Base-by-base conservation (phyloP, 768 basidiomycete genomes). In the Jaapia argillacea region DNA sequence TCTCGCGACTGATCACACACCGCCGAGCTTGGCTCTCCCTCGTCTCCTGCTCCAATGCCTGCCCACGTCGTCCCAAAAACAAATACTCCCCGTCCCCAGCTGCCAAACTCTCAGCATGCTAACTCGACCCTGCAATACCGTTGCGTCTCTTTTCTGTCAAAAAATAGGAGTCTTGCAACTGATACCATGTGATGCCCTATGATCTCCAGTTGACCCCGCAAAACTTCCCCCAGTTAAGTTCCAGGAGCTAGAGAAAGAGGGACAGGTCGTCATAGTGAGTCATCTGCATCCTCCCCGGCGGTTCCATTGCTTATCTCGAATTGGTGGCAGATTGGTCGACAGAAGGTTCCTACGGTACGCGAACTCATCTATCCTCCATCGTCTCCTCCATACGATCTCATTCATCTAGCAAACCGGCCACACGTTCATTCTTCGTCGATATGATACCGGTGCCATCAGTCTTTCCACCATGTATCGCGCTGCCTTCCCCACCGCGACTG, bases 401-500 rank as follows among this genome's bases (percentile, higher is more conserved):
- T 49, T 51, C 45, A 23, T 44, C 16, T 58, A 89, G 85, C 73
- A 81, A 23, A 61, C 67, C 12, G 80, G 83, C 26, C 92, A 97
- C 63, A 90, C 93, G 20, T 97, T 96, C 60, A 88, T 97, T 57
- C 81, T 97, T 26, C 79, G 92, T 36, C 80, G 93, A 43, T 92
- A 86, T 53, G 93, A 97, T 63, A 94, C 92, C 3, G 82, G 86
- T 46, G 90, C 90, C 16, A 76, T 97, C 63, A 86, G 83, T 50
- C 75, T 92, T 6, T 94, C 92, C 6, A 94, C 92, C 45, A 94
- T 97, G 91, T 94, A 87, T 67, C 86, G 91, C 46, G 91, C 91
- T 5, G 90, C 90, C 0, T 97, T 90, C 61, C 92, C 92, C 6
- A 75, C 71, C 28, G 85, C 90, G 3, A 66, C 68, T 35, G 87